A percentile compares a stretch with the other conserved stretches of the same genome.
Evolutionary conservation across 1,139 yeast species (phyloP).

Genomic region (Zygotorulaspora mrakii): DNA sequence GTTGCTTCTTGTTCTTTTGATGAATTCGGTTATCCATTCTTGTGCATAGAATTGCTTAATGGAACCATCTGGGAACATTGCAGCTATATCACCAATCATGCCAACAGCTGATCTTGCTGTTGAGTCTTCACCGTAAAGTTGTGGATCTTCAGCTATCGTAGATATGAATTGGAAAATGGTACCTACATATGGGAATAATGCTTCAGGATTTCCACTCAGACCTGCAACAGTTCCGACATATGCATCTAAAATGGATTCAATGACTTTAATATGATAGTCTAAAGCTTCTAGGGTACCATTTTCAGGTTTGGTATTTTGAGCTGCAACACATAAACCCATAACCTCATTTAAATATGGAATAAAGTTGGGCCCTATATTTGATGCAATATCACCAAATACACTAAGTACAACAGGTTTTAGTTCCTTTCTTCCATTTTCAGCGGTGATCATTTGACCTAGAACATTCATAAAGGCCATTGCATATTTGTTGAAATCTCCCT

Average conservation of each 20-base stretch:
- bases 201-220: slow-evolving; percentile 62
- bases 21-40: slow-evolving; percentile 74
- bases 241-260: slow-evolving; percentile 88
- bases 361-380: slow-evolving; percentile 75
- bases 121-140: slow-evolving; percentile 57
- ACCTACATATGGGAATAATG: slow-evolving; percentile 60
- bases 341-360: slow-evolving; percentile 74
- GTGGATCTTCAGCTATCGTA: slow-evolving; percentile 55
- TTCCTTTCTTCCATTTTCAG: slow-evolving; percentile 66
- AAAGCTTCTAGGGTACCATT: slow-evolving; percentile 64
- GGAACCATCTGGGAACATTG: slow-evolving; percentile 76
- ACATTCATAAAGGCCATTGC: slow-evolving; percentile 78
- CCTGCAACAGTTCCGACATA: slow-evolving; percentile 95
- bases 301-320: slow-evolving; percentile 47
- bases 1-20: slow-evolving; percentile 68
- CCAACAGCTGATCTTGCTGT: slow-evolving; percentile 81
- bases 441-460: slow-evolving; percentile 67
- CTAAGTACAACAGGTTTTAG: slow-evolving; percentile 84
- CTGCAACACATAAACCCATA: slow-evolving; percentile 53
- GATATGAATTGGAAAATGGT: slow-evolving; percentile 69
- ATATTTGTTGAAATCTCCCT: slow-evolving; percentile 66
- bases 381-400: slow-evolving; percentile 95
- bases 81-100: slow-evolving; percentile 84
- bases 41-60: slow-evolving; percentile 62
- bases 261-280: slow-evolving; percentile 68